Conservation (phyloP, 1,284 basidiomycete genomes). For the Cryptococcus sp. region DNA sequence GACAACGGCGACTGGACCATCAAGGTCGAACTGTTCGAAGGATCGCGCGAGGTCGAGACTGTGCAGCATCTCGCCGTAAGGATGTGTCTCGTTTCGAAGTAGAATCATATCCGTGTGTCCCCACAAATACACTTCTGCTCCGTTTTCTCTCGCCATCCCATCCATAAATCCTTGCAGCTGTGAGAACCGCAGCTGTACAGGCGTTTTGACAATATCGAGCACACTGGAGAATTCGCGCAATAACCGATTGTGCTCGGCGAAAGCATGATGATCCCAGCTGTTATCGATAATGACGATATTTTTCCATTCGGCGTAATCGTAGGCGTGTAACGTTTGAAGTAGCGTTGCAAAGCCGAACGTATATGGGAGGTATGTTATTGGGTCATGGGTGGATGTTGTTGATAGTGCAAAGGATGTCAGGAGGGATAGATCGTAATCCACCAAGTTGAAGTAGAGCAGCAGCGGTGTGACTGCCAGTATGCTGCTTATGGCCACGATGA, state of each 20-base stretch:
- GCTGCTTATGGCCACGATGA: too few relatives aligned
- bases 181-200: constrained; percentile 15
- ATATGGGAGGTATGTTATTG: constrained; percentile 15
- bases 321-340: constrained; percentile 16
- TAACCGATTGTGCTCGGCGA: not conserved
- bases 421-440: too few relatives aligned
- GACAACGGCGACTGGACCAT: constrained; percentile 8
- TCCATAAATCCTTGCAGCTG: constrained; percentile 17
- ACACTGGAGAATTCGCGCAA: not conserved
- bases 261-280: constrained; percentile 17
- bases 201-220: constrained; percentile 9
- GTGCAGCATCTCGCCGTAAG: too few relatives aligned
- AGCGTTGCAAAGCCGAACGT: constrained; percentile 16
- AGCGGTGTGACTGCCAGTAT: too few relatives aligned
- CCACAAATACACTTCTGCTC: constrained; percentile 13
- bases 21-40: not conserved
- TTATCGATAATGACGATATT: constrained; percentile 19
- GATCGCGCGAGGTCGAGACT: too few relatives aligned
- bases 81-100: not conserved
- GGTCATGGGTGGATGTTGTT: not conserved
- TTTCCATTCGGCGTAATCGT: constrained; percentile 9
- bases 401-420: too few relatives aligned
- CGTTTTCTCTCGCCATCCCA: not conserved
- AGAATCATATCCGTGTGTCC: constrained; percentile 15
- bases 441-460: too few relatives aligned